These are phyloP conservation scores for Leptographium wingfieldii DNA, from an alignment of 2,329 filamentous ascomycete species.

Conservation along the genomic window DNA sequence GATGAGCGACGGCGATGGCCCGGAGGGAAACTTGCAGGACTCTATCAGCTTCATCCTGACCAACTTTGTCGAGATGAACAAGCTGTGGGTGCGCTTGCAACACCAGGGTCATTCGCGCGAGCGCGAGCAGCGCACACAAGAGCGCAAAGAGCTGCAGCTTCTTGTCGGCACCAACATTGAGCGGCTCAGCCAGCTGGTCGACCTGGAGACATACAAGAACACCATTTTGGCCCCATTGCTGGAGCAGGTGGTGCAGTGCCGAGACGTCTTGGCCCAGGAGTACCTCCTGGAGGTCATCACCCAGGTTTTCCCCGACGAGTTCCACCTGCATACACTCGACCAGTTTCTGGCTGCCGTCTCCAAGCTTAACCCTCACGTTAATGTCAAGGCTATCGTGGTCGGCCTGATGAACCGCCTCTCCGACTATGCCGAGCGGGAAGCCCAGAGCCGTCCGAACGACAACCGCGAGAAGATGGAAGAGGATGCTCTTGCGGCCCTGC, in stretches of 20 bases:
- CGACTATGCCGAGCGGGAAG: slow-evolving; percentile 84
- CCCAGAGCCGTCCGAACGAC: slow-evolving; percentile 55
- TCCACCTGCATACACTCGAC: slow-evolving; percentile 91
- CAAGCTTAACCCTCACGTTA: slow-evolving; percentile 87
- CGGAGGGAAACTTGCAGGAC: slow-evolving; percentile 90
- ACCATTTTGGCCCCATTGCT: slow-evolving; percentile 78
- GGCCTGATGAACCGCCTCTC: slow-evolving; percentile 94
- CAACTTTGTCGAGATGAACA: slow-evolving; percentile 99
- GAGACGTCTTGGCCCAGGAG: slow-evolving; percentile 92
- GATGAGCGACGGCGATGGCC: slow-evolving; percentile 69
- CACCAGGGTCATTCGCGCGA: slow-evolving; percentile 96
- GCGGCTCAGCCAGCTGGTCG: slow-evolving; percentile 85
- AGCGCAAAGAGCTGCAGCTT: slow-evolving; percentile 88
- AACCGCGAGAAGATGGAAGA: slow-evolving; percentile 69
- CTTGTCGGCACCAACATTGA: slow-evolving; percentile 95
- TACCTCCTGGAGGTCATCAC: slow-evolving; percentile 97
- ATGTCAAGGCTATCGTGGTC: slow-evolving; percentile 96
- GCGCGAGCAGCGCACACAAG: slow-evolving; percentile 82
- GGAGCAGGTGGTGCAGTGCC: slow-evolving; percentile 95
- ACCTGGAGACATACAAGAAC: slow-evolving; percentile 86
- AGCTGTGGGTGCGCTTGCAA: slow-evolving; percentile 94
- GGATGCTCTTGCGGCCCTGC: slow-evolving; percentile 63
- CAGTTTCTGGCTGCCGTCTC: slow-evolving; percentile 90
- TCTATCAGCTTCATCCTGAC: slow-evolving; percentile 97
- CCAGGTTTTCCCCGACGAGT: slow-evolving; percentile 97